phyloP scores from a whole-genome alignment of 345 rosid genomes.

The Lumnitzera littorea region DNA sequence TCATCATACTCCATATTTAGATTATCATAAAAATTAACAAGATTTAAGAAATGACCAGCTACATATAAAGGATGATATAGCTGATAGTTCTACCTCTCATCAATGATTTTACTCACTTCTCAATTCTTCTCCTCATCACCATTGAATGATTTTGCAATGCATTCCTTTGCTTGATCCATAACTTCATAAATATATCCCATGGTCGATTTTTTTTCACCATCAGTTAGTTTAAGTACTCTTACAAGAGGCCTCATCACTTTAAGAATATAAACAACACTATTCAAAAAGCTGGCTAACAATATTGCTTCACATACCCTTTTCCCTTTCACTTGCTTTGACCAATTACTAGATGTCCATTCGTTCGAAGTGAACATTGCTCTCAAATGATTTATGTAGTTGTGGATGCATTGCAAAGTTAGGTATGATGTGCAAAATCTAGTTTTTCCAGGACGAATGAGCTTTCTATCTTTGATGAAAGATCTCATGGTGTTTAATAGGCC shows the following conservation, averaged over 20 bases:
- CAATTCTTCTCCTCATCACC: neutral
- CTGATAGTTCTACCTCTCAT: too few species aligned
- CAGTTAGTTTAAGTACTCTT: slow-evolving; percentile 6
- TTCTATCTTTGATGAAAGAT: too few species aligned
- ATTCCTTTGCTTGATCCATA: slow-evolving; percentile 9
- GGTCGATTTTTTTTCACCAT: slow-evolving; percentile 11
- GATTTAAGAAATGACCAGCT: too few species aligned
- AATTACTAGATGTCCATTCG: slow-evolving; percentile 1
- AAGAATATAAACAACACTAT: slow-evolving; percentile 1
- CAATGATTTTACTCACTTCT: neutral
- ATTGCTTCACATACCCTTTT: neutral
- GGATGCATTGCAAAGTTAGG: too few species aligned
- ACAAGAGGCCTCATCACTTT: slow-evolving; percentile 7
- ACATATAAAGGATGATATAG: too few species aligned
- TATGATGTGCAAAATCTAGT: too few species aligned
- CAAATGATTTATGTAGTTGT: too few species aligned
- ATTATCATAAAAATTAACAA: too few species aligned
- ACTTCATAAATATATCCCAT: slow-evolving; percentile 16
- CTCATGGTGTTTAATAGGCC: too few species aligned
- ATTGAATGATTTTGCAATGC: neutral
- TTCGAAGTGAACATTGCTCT: too few species aligned
- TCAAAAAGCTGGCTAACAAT: slow-evolving; percentile 7
- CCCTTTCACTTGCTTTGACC: neutral
- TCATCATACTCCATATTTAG: too few species aligned
- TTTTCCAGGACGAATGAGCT: too few species aligned